phyloP scores from a whole-genome alignment of 228 moss, liverwort and hornwort species.

The Sphagnum magellanicum region DNA sequence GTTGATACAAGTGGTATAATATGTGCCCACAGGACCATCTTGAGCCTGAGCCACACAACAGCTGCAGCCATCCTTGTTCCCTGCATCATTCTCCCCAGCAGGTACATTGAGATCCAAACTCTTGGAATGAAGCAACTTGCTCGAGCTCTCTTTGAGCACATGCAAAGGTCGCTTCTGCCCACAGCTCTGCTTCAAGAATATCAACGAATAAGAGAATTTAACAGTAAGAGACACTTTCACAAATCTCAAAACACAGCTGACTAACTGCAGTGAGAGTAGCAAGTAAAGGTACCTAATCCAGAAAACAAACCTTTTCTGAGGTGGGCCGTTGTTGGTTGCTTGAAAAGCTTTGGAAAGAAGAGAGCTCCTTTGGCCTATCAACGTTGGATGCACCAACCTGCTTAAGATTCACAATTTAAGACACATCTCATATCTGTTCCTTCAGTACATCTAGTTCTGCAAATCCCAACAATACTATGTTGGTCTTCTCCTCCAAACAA shows the following conservation, averaged over 20 bases:
- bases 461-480: no score
- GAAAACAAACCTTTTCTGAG: conserved; percentile 49
- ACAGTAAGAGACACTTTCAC: no score
- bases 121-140: conserved; percentile 30
- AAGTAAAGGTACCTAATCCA: no score
- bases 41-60: conserved; percentile 29
- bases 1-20: conserved; percentile 60
- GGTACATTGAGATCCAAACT: conserved; percentile 65
- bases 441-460: neutral
- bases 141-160: conserved; percentile 44
- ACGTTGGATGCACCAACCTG: conserved; percentile 40
- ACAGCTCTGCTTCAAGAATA: conserved; percentile 29
- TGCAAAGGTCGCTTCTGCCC: conserved; percentile 91
- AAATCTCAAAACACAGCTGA: no score
- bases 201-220: no score
- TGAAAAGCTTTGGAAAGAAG: conserved; percentile 93
- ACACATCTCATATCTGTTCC: neutral
- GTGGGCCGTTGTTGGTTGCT: conserved; percentile 53
- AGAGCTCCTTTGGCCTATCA: conserved; percentile 84
- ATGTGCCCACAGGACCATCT: conserved; percentile 44
- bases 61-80: conserved; percentile 33
- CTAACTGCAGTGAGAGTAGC: no score
- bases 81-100: conserved; percentile 37
- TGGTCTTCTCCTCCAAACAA: no score
- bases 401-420: conserved; percentile 11